These are phyloP conservation scores for Prunella vulgaris DNA, from an alignment of 257 asterid genomes.

Conservation along the genomic window DNA sequence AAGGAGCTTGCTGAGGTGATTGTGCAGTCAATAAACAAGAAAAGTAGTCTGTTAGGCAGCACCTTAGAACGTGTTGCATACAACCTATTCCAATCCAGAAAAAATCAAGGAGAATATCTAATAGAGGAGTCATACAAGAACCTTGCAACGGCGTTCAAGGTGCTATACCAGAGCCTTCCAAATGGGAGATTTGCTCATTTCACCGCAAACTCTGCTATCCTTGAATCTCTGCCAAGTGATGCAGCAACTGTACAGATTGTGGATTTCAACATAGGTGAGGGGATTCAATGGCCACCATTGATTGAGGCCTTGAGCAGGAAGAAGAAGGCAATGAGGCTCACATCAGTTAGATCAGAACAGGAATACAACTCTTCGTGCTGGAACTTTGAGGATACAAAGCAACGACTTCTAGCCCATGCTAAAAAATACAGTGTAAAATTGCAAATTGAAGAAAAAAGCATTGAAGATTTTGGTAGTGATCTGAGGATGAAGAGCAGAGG, in stretches of 20 bases:
- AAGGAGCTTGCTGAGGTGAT: constrained; percentile 46
- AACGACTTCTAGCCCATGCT: constrained; percentile 45
- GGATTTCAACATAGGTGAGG: constrained; percentile 57
- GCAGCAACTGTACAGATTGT: constrained; percentile 23
- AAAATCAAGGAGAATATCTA: constrained; percentile 36
- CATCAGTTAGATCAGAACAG: constrained; percentile 41
- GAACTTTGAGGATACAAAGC: constrained; percentile 49
- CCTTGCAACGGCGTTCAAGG: constrained; percentile 41
- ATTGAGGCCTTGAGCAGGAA: constrained; percentile 45
- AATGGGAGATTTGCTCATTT: constrained; percentile 59
- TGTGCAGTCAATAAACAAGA: constrained; percentile 36
- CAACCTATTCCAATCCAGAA: constrained; percentile 40
- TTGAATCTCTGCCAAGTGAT: constrained; percentile 42
- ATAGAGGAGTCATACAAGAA: constrained; percentile 51
- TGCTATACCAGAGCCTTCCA: constrained; percentile 46
- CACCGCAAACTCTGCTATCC: constrained; percentile 45
- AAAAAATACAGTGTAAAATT: constrained; percentile 32
- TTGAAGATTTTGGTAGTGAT: constrained; percentile 35
- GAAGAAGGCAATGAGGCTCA: constrained; percentile 37
- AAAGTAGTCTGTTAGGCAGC: constrained; percentile 43
- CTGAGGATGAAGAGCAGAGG: constrained; percentile 29
- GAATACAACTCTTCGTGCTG: constrained; percentile 23
- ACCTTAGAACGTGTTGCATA: constrained; percentile 52
- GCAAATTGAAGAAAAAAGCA: constrained; percentile 38
- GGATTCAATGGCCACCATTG: constrained; percentile 61